phyloP scores from a whole-genome alignment of 129 eudicot genomes.

The Lactuca saligna region DNA sequence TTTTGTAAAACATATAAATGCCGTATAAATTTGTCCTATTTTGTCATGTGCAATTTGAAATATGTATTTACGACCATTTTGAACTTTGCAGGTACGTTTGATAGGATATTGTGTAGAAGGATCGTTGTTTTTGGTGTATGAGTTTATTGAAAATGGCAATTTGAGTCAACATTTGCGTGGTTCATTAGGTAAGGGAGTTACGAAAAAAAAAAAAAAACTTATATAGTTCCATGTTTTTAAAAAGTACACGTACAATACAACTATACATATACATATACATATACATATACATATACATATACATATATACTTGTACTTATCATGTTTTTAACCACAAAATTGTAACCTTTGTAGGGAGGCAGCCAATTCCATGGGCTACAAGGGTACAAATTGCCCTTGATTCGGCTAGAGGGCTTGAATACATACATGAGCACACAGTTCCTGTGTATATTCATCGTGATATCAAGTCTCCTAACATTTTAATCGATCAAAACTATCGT shows the following conservation, averaged over 20 bases:
- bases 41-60: not conserved
- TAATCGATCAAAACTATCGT: slow-evolving; percentile 68
- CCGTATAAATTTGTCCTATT: too few species aligned
- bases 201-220: not conserved
- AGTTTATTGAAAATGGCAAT: slow-evolving; percentile 82
- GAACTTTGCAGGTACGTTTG: slow-evolving; percentile 73
- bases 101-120: slow-evolving; percentile 86
- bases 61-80: not conserved
- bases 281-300: too few species aligned
- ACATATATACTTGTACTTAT: not conserved
- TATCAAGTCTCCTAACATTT: slow-evolving; percentile 79
- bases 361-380: slow-evolving; percentile 68
- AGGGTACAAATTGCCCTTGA: slow-evolving; percentile 95
- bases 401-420: slow-evolving; percentile 98
- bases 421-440: slow-evolving; percentile 93
- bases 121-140: slow-evolving; percentile 82
- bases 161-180: slow-evolving; percentile 74
- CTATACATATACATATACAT: too few species aligned
- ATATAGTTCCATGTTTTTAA: too few species aligned
- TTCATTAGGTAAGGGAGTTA: slow-evolving; percentile 43
- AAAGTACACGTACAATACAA: not conserved
- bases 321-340: not conserved
- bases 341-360: slow-evolving; percentile 40
- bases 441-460: slow-evolving; percentile 91
- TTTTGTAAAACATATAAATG: too few species aligned